A percentile compares a stretch with the other conserved stretches of the same genome.
Evolutionary conservation across 192 early-diverging fungal genomes (phyloP).

Genomic region (Backusella liffmaniae): DNA sequence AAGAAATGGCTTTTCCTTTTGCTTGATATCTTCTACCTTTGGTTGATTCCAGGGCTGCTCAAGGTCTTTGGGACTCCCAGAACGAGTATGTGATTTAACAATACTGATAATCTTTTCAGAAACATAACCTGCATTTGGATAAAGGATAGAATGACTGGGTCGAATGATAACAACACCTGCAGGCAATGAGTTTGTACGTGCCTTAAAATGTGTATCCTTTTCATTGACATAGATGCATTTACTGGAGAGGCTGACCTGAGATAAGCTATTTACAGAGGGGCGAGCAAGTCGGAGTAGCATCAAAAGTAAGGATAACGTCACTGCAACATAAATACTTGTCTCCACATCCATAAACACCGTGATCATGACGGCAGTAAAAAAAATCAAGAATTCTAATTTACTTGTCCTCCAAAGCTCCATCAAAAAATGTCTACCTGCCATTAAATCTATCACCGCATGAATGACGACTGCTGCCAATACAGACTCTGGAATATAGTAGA

Average conservation of each 20-base stretch:
- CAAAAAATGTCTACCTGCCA: conserved; percentile 56
- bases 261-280: conserved; percentile 53
- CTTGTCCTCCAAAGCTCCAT: conserved; percentile 55
- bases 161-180: conserved; percentile 72
- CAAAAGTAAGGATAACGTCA: conserved; percentile 66
- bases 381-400: conserved; percentile 51
- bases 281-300: conserved; percentile 76
- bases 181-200: conserved; percentile 25
- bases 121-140: conserved; percentile 67
- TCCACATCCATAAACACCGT: conserved; percentile 60
- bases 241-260: conserved; percentile 20
- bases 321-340: conserved; percentile 74
- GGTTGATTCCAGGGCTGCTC: conserved; percentile 22
- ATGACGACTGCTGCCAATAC: conserved; percentile 80
- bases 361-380: conserved; percentile 48
- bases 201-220: conserved; percentile 15
- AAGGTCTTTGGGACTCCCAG: conserved; percentile 1
- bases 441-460: conserved; percentile 67
- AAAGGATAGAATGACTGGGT: conserved; percentile 64
- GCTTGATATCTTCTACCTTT: background rate
- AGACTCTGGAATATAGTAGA: conserved; percentile 81
- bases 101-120: conserved; percentile 49
- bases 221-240: conserved; percentile 28
- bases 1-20: conserved; percentile 45
- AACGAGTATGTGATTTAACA: conserved; percentile 19